A percentile compares a stretch with the other conserved stretches of the same genome.
These are phyloP conservation scores for Alternaria angustiovoidea DNA, from an alignment of 2,329 filamentous ascomycete species.

Conservation along the genomic window DNA sequence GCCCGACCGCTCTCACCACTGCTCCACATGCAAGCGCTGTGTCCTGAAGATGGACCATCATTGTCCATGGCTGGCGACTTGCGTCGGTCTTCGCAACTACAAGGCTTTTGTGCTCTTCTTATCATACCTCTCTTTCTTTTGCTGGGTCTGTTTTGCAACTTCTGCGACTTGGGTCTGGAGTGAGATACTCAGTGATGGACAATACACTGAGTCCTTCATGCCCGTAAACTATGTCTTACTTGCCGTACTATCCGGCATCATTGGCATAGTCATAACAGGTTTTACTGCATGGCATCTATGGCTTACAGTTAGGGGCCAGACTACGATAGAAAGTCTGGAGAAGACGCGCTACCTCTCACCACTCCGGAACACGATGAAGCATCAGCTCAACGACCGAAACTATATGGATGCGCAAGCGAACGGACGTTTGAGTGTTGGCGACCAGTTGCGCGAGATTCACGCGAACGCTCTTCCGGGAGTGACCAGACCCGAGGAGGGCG, in stretches of 20 bases:
- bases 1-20: conserved; percentile 95
- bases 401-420: conserved; percentile 54
- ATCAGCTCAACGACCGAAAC: conserved; percentile 62
- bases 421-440: conserved; percentile 57
- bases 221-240: conserved; percentile 92
- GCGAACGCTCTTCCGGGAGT: conserved; percentile 82
- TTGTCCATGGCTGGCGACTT: conserved; percentile 97
- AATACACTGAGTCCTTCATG: conserved; percentile 78
- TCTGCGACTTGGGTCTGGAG: conserved; percentile 83
- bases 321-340: conserved; percentile 95
- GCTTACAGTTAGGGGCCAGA: conserved; percentile 80
- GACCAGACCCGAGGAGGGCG: conserved; percentile 82
- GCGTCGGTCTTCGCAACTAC: conserved; percentile 92
- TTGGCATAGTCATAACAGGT: conserved; percentile 84
- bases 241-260: conserved; percentile 86
- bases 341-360: conserved; percentile 93
- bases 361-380: conserved; percentile 73
- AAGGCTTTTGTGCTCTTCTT: conserved; percentile 95
- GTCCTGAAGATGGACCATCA: conserved; percentile 99
- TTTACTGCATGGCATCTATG: conserved; percentile 94
- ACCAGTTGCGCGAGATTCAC: conserved; percentile 82
- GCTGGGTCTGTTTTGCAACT: conserved; percentile 80
- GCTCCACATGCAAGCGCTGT: conserved; percentile 91
- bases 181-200: conserved; percentile 75
- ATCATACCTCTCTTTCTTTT: conserved; percentile 87